Conservation (phyloP, 176 grass and related monocot species). For the Rhynchospora tenuis region DNA sequence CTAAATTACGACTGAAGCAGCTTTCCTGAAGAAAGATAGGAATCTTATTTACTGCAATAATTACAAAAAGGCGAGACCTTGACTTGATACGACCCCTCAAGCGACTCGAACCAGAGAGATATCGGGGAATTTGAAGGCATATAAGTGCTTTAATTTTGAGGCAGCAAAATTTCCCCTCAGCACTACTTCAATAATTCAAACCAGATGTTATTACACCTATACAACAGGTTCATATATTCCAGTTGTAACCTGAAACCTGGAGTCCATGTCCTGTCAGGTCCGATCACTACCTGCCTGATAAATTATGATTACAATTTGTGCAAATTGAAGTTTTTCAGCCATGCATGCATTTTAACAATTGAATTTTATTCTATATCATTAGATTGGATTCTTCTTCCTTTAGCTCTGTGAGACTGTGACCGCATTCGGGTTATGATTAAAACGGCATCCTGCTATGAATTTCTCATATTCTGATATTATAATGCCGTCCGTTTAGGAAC, state of each 20-base stretch:
- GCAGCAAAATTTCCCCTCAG: neutral
- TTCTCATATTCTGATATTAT: neutral
- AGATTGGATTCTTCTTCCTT: neutral
- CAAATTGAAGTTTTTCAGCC: neutral
- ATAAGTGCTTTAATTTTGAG: neutral
- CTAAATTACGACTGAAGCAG: neutral
- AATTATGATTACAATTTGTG: neutral
- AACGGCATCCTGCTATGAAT: neutral
- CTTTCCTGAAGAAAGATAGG: neutral
- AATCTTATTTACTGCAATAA: constrained; percentile 6
- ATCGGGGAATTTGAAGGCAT: neutral
- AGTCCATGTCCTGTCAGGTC: neutral
- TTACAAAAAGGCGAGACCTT: neutral
- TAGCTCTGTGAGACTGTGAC: neutral
- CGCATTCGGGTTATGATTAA: neutral
- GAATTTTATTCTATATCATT: neutral
- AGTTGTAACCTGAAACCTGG: neutral
- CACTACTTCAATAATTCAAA: neutral
- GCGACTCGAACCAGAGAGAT: neutral
- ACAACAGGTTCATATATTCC: neutral
- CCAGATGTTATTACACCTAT: neutral
- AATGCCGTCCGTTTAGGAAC: neutral
- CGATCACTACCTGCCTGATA: neutral
- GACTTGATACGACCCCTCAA: neutral
- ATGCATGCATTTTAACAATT: neutral